Conservation (phyloP, 2,329 filamentous ascomycete genomes). For the Saccharata proteae region DNA sequence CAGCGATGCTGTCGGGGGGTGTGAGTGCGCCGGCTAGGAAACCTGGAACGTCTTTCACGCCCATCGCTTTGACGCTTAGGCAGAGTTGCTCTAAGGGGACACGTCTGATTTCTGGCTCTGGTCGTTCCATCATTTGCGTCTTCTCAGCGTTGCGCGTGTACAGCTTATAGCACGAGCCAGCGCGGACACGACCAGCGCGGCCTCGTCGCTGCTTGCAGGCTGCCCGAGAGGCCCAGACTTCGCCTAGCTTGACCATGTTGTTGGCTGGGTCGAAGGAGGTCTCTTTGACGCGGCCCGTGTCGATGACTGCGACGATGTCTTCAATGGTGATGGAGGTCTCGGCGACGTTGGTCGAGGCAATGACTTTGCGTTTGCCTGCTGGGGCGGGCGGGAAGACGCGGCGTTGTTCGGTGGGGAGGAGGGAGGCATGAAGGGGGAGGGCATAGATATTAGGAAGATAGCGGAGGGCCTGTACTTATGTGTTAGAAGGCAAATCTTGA, state of each 20-base stretch:
- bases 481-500: not conserved
- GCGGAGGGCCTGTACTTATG: conserved; percentile 39
- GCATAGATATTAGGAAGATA: conserved; percentile 53
- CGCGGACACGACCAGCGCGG: conserved; percentile 83
- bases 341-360: conserved; percentile 91
- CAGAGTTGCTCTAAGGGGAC: conserved; percentile 92
- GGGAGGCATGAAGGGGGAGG: conserved; percentile 80
- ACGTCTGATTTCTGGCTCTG: conserved; percentile 85
- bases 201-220: conserved; percentile 91
- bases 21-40: conserved; percentile 84
- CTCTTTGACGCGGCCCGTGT: conserved; percentile 91
- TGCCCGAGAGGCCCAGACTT: conserved; percentile 88
- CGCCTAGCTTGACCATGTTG: conserved; percentile 88
- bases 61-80: conserved; percentile 90
- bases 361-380: conserved; percentile 73
- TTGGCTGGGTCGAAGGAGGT: conserved; percentile 85
- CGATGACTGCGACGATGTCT: conserved; percentile 90
- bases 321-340: conserved; percentile 98
- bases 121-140: conserved; percentile 71
- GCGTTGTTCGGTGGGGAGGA: conserved; percentile 79
- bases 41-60: conserved; percentile 63
- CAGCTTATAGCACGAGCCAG: conserved; percentile 88
- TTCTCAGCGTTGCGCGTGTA: conserved; percentile 76
- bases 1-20: conserved; percentile 72
- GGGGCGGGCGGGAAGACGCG: conserved; percentile 72